Base-by-base conservation (phyloP, 306 rosid species). In the Malus asiatica region DNA sequence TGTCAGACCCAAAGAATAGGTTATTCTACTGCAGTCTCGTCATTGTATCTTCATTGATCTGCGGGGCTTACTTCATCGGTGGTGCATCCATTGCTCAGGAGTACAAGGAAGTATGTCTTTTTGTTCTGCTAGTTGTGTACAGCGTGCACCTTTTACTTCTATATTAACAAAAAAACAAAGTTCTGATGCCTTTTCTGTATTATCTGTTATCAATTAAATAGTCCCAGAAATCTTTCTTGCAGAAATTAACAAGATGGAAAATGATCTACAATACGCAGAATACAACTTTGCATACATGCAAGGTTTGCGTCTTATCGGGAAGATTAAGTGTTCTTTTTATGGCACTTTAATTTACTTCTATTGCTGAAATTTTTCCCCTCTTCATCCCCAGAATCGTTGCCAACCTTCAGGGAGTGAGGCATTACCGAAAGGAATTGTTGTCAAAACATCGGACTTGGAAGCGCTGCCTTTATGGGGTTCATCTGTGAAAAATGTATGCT, bases 181-280 rank as follows among this genome's bases (percentile, higher is more conserved):
- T 22, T 11, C n/a, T 13, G 74, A n/a, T 38, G 15, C 52, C 14
- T 72, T 75, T 14, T 29, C 45, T 65, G 58, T 6, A 52, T 44
- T 64, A 15, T 16, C 74, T 40, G 8, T 30, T n/a, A 13, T 45
- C 40, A 48, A 42, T 63, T 62, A 74, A 61, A 62, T 62, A 51
- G 35, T 77, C 80, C 25, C 1, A 6, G 70, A 13, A 78, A 19
- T 53, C 20, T 27, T 33, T 13, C 4, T 11, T 83, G 86, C 96
- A 95, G 98, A 91, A 87, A 82, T 76, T 89, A 29, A 77, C 87
- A n/a, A 86, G 91, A 83, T 89, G 96, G 98, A 82, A 86, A 80
- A 72, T 80, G 7, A 60, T 75, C 75, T 71, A 81, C 85, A 30
- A 81, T 22, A 70, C 25, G 65, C 85, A 75, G 3, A 74, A 78